Evolutionary conservation across 768 basidiomycete species (phyloP).

Genomic region (Leucosporidium creatinivorum): DNA sequence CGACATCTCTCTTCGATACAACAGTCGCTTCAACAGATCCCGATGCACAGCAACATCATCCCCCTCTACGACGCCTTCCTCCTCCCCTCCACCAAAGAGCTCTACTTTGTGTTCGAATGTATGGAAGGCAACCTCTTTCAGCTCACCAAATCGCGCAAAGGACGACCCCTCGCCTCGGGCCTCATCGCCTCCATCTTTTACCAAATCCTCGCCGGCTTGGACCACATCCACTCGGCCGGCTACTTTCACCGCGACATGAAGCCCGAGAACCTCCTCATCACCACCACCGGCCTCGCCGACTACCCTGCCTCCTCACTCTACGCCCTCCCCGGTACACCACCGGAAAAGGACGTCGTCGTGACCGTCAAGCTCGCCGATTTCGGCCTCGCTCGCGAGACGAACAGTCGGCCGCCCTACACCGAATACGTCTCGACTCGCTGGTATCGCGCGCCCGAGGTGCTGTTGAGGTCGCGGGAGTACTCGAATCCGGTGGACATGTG

Average conservation of each 20-base stretch:
- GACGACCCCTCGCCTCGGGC: constrained; percentile 90
- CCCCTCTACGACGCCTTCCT: constrained; percentile 99
- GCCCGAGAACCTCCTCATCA: constrained; percentile 96
- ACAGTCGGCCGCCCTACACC: constrained; percentile 84
- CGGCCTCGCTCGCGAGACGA: constrained; percentile 85
- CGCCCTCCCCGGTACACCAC: constrained; percentile 53
- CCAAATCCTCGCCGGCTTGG: constrained; percentile 80
- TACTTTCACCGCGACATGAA: constrained; percentile 99
- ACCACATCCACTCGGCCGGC: constrained; percentile 84
- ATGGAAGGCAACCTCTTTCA: constrained; percentile 99
- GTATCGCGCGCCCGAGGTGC: constrained; percentile 97
- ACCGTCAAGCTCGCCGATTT: constrained; percentile 99
- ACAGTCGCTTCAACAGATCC: constrained; percentile 88
- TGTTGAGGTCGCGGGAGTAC: constrained; percentile 84
- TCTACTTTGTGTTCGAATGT: constrained; percentile 98
- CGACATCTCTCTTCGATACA: background rate
- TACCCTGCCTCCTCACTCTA: constrained; percentile 73
- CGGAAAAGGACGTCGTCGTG: constrained; percentile 88
- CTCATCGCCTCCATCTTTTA: constrained; percentile 90
- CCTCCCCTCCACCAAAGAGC: constrained; percentile 86
- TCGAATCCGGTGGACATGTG: constrained; percentile 98
- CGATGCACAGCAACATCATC: constrained; percentile 93
- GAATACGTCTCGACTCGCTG: constrained; percentile 99
- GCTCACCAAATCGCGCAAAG: constrained; percentile 93
- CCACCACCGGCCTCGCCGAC: constrained; percentile 89